Evolutionary conservation across 2,329 filamentous ascomycete genomes (phyloP), one percentile per base, ranked within the genome.

Genomic region (Tothia fuscella): DNA sequence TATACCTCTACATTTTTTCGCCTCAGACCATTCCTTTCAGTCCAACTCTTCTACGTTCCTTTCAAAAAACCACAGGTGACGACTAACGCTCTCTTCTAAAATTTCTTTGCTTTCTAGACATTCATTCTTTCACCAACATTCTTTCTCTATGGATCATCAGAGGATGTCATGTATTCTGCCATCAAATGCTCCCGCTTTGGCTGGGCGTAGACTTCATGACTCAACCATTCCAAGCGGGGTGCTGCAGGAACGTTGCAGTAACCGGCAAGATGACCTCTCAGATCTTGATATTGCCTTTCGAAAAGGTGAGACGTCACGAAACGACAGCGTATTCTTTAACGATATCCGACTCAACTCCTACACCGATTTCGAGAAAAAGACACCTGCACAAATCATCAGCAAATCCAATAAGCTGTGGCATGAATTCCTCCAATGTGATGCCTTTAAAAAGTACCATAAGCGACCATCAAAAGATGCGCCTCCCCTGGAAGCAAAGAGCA

Each of bases 381-480:
- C 42, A 20, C 17, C 34, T 17, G 21, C 19, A 28, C 17, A 31
- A 13, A 31, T 33, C 16, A 20, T 40, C n/a, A 41, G 25, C 13
- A 38, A 32, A 17, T 16, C 37, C 14, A 17, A 29, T 12, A n/a
- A 25, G 17, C 21, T 32, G 29, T 35, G 26, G 31, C 35, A 20
- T 21, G 25, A 16, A 17, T 29, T 43, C 24, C 22, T 26, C 10
- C 20, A 32, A 10, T 47, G 36, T 17, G 34, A 45, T 43, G 47
- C 29, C 51, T 59, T 70, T 46, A 56, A 55, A 41, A 67, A 66
- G 49, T 70, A 70, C 49, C 57, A 67, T 12, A 53, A 57, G 21
- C 56, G 62, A 14, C 64, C 67, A 43, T 34, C 33, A 51, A 56
- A 32, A 34, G 51, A 56, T 21, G 54, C 53, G 35, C 57, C 59